Conservation (phyloP, 441 rosid species). For the Breynia disticha region DNA sequence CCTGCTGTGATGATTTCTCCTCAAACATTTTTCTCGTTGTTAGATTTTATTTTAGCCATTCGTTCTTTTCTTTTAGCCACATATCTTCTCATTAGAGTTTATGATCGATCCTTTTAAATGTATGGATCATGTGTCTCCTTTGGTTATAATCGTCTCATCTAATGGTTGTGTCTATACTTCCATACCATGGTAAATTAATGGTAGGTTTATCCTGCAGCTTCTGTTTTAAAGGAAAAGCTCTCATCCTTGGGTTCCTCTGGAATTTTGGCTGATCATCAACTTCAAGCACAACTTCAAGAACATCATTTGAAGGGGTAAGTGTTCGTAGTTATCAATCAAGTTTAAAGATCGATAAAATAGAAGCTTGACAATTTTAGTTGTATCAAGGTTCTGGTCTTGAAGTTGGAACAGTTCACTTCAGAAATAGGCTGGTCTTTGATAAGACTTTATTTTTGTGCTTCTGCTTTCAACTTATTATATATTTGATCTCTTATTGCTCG, state of each 20-base stretch:
- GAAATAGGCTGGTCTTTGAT: too few species aligned
- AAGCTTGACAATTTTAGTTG: constrained; percentile 3
- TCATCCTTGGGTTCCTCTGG: constrained; percentile 92
- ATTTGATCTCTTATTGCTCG: too few species aligned
- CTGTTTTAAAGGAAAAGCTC: constrained; percentile 92
- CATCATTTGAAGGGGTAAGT: constrained; percentile 57
- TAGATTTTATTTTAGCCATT: too few species aligned
- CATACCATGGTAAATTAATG: constrained; percentile 25
- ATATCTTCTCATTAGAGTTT: too few species aligned
- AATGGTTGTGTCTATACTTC: not conserved
- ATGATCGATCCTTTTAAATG: too few species aligned
- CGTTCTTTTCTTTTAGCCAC: too few species aligned
- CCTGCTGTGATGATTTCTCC: too few species aligned
- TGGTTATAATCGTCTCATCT: not conserved
- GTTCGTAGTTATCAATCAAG: not conserved
- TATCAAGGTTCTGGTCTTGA: too few species aligned
- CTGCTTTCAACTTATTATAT: too few species aligned
- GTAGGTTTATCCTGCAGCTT: constrained; percentile 56
- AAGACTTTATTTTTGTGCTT: too few species aligned
- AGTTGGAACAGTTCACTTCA: too few species aligned
- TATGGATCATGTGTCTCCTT: not conserved
- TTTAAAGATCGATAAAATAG: not conserved
- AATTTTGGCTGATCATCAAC: constrained; percentile 97
- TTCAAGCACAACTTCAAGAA: constrained; percentile 92
- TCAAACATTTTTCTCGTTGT: too few species aligned